Evolutionary conservation across 495 filamentous ascomycete genomes (phyloP).

Genomic region (Opeltia flavorubescens): DNA sequence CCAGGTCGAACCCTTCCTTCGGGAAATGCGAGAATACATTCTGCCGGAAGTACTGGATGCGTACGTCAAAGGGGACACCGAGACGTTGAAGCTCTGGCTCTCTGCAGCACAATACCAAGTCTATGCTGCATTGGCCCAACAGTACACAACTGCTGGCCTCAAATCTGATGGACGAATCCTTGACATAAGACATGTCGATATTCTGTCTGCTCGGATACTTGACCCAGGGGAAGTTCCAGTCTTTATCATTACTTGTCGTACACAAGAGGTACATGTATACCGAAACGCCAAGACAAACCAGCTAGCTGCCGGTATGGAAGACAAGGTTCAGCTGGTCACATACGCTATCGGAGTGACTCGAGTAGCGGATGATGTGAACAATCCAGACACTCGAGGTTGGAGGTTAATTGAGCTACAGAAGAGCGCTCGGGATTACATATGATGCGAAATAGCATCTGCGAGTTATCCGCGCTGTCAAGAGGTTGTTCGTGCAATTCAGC

Average conservation of each 20-base stretch:
- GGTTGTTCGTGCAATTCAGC: conserved; percentile 14
- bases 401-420: conserved; percentile 96
- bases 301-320: conserved; percentile 95
- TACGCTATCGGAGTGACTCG: conserved; percentile 94
- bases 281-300: conserved; percentile 75
- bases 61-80: conserved; percentile 89
- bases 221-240: conserved; percentile 97
- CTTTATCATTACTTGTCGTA: conserved; percentile 89
- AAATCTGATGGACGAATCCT: conserved; percentile 89
- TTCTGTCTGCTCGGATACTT: conserved; percentile 73
- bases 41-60: conserved; percentile 94
- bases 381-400: conserved; percentile 93
- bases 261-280: conserved; percentile 98
- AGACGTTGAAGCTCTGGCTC: conserved; percentile 85
- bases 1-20: conserved; percentile 84
- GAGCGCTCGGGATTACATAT: conserved; percentile 89
- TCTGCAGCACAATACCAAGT: conserved; percentile 89
- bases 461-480: not conserved
- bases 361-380: conserved; percentile 86
- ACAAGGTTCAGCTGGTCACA: conserved; percentile 93
- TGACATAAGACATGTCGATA: conserved; percentile 87
- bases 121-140: conserved; percentile 83
- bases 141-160: conserved; percentile 83
- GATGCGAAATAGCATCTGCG: conserved; percentile 19
- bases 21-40: conserved; percentile 94